Percentiles rank a stretch among this genome's conserved stretches.
These are phyloP conservation scores for Suillus bovinus DNA, from an alignment of 768 basidiomycete species.

Conservation along the genomic window DNA sequence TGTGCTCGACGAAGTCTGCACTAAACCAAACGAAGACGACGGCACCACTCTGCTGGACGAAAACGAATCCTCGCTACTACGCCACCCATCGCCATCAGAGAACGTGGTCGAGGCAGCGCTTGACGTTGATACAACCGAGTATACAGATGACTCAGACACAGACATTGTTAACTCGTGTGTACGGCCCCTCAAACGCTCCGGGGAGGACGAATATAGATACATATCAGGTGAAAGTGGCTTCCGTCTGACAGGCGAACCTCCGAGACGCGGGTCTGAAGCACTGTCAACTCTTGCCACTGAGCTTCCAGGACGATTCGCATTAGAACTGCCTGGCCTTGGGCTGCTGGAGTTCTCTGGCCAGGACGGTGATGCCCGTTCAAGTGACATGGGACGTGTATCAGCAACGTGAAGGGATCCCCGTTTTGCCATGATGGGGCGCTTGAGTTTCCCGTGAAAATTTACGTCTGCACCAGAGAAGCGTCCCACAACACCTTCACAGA, in stretches of 20 bases:
- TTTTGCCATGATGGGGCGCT: slow-evolving; percentile 79
- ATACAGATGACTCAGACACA: slow-evolving; percentile 28
- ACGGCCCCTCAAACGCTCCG: slow-evolving; percentile 6
- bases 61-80: background rate
- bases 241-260: background rate
- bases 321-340: slow-evolving; percentile 1
- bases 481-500: slow-evolving; percentile 87
- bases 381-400: background rate
- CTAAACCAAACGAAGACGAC: background rate
- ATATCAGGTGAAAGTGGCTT: slow-evolving; percentile 1
- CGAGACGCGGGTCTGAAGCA: background rate
- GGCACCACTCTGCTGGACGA: background rate
- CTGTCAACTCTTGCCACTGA: background rate
- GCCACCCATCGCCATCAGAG: slow-evolving; percentile 9
- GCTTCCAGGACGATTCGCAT: background rate
- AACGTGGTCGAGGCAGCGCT: slow-evolving; percentile 17
- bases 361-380: slow-evolving; percentile 1
- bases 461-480: slow-evolving; percentile 66
- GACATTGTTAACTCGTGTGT: slow-evolving; percentile 22
- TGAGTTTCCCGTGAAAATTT: slow-evolving; percentile 70
- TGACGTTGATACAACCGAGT: slow-evolving; percentile 24
- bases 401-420: slow-evolving; percentile 35
- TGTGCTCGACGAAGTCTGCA: slow-evolving; percentile 1
- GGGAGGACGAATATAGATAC: background rate
- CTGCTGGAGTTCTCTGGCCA: background rate